Percentiles rank a stretch among this genome's conserved stretches.
phyloP scores from a whole-genome alignment of 2,329 filamentous ascomycete species.

The Orbilia quercus region DNA sequence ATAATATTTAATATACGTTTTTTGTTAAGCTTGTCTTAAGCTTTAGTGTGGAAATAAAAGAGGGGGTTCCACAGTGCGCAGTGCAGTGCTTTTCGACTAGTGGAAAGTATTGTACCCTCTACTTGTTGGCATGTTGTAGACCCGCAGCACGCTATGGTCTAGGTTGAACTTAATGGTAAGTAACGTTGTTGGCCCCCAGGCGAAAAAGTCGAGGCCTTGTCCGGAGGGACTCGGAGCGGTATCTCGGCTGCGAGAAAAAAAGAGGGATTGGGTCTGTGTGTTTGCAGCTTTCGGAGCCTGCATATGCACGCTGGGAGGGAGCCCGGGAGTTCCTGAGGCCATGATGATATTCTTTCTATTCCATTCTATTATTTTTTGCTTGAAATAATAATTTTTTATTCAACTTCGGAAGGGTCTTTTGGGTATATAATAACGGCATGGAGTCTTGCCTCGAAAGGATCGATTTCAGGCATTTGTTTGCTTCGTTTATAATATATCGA shows the following conservation, averaged over 20 bases:
- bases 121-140: background rate
- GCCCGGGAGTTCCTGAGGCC: conserved; percentile 43
- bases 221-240: conserved; percentile 49
- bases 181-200: too few species aligned
- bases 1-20: background rate
- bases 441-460: conserved; percentile 5
- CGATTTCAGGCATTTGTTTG: background rate
- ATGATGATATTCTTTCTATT: background rate
- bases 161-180: too few species aligned
- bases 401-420: too few species aligned
- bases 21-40: too few species aligned
- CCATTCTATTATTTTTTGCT: conserved; percentile 1
- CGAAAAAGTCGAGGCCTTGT: conserved; percentile 9
- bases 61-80: background rate
- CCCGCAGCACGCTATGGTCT: too few species aligned
- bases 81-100: conserved; percentile 6
- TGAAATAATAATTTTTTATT: background rate
- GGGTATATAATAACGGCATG: background rate
- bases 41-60: too few species aligned
- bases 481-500: too few species aligned
- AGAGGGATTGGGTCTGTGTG: conserved; percentile 39
- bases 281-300: conserved; percentile 28
- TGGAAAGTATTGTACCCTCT: conserved; percentile 15
- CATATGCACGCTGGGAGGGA: conserved; percentile 45
- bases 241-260: conserved; percentile 35